Base-by-base conservation (phyloP, 192 early-diverging fungal species). In the Podila epigama region DNA sequence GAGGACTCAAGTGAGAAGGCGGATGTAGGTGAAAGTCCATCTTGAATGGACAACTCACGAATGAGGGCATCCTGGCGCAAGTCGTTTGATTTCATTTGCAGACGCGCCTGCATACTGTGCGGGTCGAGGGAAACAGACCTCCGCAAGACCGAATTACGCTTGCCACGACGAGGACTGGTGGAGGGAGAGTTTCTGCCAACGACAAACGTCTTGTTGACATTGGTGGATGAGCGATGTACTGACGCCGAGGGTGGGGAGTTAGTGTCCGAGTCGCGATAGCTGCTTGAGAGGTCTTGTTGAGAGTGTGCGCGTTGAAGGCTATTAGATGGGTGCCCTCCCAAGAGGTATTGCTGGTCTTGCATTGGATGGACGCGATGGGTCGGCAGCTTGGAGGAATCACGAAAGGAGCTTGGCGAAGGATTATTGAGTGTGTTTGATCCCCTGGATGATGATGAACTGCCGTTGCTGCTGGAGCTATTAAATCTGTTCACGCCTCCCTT, bases 81-180 rank as follows among this genome's bases (percentile, higher is more conserved):
- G 31, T 77, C 73, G 7, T 68, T 75, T 2, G 71, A 66, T 29
- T 48, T 63, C 66, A 54, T 77, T 37, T 77, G 73, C 5, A 77
- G 50, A 15, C 73, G 73, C 8, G 65, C 73, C n/a, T 77, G 73
- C 73, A 77, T 77, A 0, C 60, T 64, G 39, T 77, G 73, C 0
- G 73, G 73, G 36, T 77, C 73, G 51, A 77, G 29, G 4, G 73
- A 77, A 10, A 77, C 61, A 22, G 73, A 77, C 16, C 73, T 65
- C 6, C 73, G 73, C 16, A 77, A 63, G 35, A 68, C 33, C 41
- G 73, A 77, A 39, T 54, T 77, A 3, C 73, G 58, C 27, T 77
- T 77, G 37, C 56, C 50, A 7, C 66, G 60, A 35, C 68, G 73
- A 54, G 73, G 66, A 31, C 37, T 68, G 54, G 68, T 54, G 13